Conservation (phyloP, 2,329 filamentous ascomycete species). For the Aureobasidium sp. region DNA sequence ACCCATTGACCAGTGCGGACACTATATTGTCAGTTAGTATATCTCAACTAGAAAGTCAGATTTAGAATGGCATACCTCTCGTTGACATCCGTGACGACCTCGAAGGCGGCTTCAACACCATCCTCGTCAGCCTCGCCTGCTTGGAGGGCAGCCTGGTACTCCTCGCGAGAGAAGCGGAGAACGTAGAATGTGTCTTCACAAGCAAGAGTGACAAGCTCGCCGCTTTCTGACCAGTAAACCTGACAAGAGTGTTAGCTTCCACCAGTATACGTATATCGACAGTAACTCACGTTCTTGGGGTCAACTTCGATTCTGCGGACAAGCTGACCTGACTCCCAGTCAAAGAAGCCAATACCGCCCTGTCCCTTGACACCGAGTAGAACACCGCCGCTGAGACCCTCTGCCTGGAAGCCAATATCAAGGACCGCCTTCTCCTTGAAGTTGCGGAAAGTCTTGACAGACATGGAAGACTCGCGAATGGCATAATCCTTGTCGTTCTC, state of each 20-base stretch:
- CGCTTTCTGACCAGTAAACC: slow-evolving; percentile 97
- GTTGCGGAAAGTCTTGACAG: slow-evolving; percentile 96
- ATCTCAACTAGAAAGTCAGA: neutral
- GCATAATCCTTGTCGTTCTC: slow-evolving; percentile 98
- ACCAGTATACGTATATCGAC: neutral
- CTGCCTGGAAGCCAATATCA: slow-evolving; percentile 91
- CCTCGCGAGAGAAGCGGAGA: slow-evolving; percentile 80
- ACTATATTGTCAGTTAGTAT: slow-evolving; percentile 31
- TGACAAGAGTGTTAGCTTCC: slow-evolving; percentile 22
- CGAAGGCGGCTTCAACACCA: slow-evolving; percentile 91
- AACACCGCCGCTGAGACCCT: slow-evolving; percentile 81
- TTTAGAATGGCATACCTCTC: slow-evolving; percentile 53
- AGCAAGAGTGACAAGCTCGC: slow-evolving; percentile 83
- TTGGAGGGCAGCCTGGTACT: slow-evolving; percentile 76
- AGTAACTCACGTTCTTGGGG: slow-evolving; percentile 45
- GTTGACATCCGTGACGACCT: slow-evolving; percentile 90
- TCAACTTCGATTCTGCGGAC: slow-evolving; percentile 85
- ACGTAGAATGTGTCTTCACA: slow-evolving; percentile 97
- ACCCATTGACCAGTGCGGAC: slow-evolving; percentile 97
- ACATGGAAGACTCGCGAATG: slow-evolving; percentile 87
- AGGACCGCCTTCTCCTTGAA: slow-evolving; percentile 76
- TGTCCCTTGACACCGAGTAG: slow-evolving; percentile 91
- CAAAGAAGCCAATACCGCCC: slow-evolving; percentile 90
- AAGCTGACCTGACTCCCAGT: slow-evolving; percentile 84
- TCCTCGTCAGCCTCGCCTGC: slow-evolving; percentile 77